These are phyloP conservation scores for Lupinus albus DNA, from an alignment of 306 rosid genomes.

Conservation along the genomic window DNA sequence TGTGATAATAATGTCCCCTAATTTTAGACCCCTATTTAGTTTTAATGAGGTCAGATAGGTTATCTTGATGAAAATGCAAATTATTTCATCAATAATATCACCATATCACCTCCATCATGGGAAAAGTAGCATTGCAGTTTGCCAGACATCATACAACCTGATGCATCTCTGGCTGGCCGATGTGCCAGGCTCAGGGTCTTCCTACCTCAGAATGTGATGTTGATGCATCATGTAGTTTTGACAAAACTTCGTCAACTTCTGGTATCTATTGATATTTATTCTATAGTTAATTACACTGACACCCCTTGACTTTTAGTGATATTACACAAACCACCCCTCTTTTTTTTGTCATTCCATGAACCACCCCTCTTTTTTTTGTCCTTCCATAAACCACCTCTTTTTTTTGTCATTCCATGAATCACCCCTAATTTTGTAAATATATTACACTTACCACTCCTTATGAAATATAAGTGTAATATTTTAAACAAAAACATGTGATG, in stretches of 20 bases:
- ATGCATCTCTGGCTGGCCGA: slow-evolving; percentile 22
- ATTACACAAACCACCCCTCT: no score
- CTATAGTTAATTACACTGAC: no score
- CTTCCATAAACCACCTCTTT: no score
- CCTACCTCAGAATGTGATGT: slow-evolving; percentile 8
- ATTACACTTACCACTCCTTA: no score
- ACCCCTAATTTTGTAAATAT: no score
- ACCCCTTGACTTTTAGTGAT: no score
- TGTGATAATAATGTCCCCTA: neutral
- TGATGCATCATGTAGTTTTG: slow-evolving; percentile 17
- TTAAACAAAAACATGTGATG: no score
- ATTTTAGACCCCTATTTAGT: neutral
- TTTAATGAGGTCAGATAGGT: slow-evolving; percentile 21
- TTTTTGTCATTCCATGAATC: no score
- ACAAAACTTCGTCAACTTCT: slow-evolving; percentile 12
- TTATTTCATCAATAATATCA: neutral
- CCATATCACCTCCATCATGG: slow-evolving; percentile 1
- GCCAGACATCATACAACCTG: slow-evolving; percentile 18
- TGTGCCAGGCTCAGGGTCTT: slow-evolving; percentile 18
- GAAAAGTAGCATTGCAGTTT: neutral
- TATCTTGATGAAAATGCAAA: neutral
- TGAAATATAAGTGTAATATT: no score
- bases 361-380: no score
- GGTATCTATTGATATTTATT: neutral
- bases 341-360: no score